Evolutionary conservation across 345 rosid genomes (phyloP).

Genomic region (Aethionema arabicum): DNA sequence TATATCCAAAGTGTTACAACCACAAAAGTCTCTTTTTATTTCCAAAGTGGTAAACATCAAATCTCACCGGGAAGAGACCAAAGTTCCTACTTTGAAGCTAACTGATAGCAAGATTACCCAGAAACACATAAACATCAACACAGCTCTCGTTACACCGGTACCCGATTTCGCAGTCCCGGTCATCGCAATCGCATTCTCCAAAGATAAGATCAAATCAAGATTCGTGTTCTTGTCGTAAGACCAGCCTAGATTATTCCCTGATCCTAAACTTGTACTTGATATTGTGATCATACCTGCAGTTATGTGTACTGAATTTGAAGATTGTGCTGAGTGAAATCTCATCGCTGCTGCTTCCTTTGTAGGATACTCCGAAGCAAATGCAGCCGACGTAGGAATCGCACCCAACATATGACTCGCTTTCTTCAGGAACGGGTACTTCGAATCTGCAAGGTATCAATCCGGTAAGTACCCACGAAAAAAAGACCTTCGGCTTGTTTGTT

Average conservation of each 20-base stretch:
- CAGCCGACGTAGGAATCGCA: slow-evolving; percentile 65
- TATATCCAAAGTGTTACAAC: slow-evolving; percentile 17
- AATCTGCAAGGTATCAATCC: slow-evolving; percentile 44
- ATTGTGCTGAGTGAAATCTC: slow-evolving; percentile 51
- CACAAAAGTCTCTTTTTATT: background rate
- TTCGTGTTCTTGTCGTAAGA: slow-evolving; percentile 56
- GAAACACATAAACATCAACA: slow-evolving; percentile 54
- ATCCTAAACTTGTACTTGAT: slow-evolving; percentile 41
- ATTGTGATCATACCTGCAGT: slow-evolving; percentile 83
- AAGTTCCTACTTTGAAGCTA: slow-evolving; percentile 58
- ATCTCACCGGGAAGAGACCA: slow-evolving; percentile 51
- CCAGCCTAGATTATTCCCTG: slow-evolving; percentile 51
- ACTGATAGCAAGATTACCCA: slow-evolving; percentile 65
- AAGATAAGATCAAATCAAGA: slow-evolving; percentile 54
- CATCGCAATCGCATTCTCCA: slow-evolving; percentile 38
- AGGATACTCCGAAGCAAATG: slow-evolving; percentile 69
- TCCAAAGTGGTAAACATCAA: background rate
- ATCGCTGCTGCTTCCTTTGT: slow-evolving; percentile 56
- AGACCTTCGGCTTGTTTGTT: no score
- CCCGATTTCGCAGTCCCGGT: slow-evolving; percentile 40
- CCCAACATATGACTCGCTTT: slow-evolving; percentile 79
- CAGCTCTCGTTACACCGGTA: slow-evolving; percentile 40
- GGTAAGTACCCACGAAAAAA: background rate
- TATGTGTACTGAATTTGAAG: slow-evolving; percentile 73
- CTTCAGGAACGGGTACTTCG: slow-evolving; percentile 62